Evolutionary conservation across 2,329 filamentous ascomycete species (phyloP), one percentile per base, ranked within the genome.

Genomic region (Fusarium tanahbumbuense): DNA sequence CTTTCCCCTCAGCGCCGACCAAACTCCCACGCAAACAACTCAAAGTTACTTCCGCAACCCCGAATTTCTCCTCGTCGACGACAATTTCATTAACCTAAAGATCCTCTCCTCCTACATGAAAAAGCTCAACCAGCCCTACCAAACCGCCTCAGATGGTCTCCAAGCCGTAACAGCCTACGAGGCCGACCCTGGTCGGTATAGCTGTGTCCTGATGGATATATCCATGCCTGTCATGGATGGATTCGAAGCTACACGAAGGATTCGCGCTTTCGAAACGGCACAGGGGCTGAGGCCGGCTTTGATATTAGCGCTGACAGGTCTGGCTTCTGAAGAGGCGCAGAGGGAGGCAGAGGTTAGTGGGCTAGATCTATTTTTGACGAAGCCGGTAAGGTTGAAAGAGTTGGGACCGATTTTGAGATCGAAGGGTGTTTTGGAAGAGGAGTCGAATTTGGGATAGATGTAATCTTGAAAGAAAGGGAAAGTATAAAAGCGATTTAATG

Each of bases 201-300:
- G 60, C 1, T 79, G 76, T 52, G 65, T 83, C 1, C 66, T 83
- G 7, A 83, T 82, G 73, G 87, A 89, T 67, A 83, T 88, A 3
- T 87, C 82, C 56, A 89, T 89, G 87, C 87, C 87, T 0, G 76
- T 88, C 5, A 84, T 89, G 73, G 83, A 89, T 64, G 85, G 85
- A 0, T 81, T 87, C 5, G 83, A 84, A 18, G 82, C 84, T 0
- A 87, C 85, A 2, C 77, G 82, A 2, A 77, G 79, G n/a, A 87
- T 88, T 16, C 81, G 86, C 2, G 79, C 81, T 2, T 79, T 85
- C 34, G 87, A 89, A 71, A 76, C 79, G 6, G 78, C 83, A 1
- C 73, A 80, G 8, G 76, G 79, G 0, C 72, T 86, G 0, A 64
- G 76, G 1, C 82, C 83, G 1, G 81, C 81, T 3, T 78, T 81